Percentiles rank a stretch among this genome's conserved stretches.
Conservation (phyloP, 2,329 filamentous ascomycete genomes). For the Orbilia quercus region DNA sequence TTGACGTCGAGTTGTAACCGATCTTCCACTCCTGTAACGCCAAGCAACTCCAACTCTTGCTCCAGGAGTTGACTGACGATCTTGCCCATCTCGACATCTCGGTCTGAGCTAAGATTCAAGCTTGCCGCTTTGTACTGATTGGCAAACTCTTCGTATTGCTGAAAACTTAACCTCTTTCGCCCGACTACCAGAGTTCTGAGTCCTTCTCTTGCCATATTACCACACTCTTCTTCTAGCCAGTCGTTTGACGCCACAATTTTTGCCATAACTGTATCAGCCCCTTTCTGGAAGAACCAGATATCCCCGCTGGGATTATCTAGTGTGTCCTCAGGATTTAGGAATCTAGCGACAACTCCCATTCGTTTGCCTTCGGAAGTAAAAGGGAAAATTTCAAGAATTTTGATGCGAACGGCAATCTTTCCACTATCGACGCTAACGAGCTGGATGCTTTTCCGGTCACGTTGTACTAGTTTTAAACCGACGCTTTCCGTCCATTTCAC, state of each 20-base stretch:
- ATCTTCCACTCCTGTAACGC: conserved; percentile 98
- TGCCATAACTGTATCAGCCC: conserved; percentile 98
- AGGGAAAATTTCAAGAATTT: conserved; percentile 92
- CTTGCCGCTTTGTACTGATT: conserved; percentile 80
- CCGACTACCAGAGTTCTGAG: conserved; percentile 93
- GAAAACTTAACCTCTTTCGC: conserved; percentile 81
- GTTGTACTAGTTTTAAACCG: conserved; percentile 82
- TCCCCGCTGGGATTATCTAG: conserved; percentile 72
- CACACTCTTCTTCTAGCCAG: conserved; percentile 98
- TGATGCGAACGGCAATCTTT: conserved; percentile 80
- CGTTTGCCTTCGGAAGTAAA: conserved; percentile 98
- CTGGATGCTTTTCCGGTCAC: conserved; percentile 86
- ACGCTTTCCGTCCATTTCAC: conserved; percentile 95
- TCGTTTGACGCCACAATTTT: conserved; percentile 94
- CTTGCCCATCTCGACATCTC: conserved; percentile 82
- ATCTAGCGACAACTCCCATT: conserved; percentile 96
- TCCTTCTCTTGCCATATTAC: conserved; percentile 99
- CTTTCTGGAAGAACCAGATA: conserved; percentile 99
- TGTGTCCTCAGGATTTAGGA: conserved; percentile 70
- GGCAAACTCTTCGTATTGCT: conserved; percentile 85
- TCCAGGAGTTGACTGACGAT: conserved; percentile 86
- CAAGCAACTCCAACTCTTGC: conserved; percentile 86
- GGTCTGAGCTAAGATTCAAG: conserved; percentile 76
- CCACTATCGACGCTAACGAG: conserved; percentile 81
- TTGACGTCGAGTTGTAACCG: conserved; percentile 96